Conservation (phyloP, 768 basidiomycete species). For the Tricholoma bakamatsutake region DNA sequence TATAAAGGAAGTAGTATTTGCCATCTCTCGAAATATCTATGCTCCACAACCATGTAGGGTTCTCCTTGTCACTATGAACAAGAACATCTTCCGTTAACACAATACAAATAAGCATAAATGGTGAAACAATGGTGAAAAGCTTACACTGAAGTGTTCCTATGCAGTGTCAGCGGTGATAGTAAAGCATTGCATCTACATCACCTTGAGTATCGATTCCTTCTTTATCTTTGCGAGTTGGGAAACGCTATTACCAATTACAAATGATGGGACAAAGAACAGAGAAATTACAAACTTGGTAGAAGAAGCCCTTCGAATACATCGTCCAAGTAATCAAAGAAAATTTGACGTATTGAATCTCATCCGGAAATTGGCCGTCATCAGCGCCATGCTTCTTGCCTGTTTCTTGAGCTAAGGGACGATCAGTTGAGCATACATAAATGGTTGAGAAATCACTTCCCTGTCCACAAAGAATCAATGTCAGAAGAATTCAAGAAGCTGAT, state of each 20-base stretch:
- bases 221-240: slow-evolving; percentile 42
- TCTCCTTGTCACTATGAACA: slow-evolving; percentile 54
- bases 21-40: slow-evolving; percentile 57
- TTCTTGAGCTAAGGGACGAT: slow-evolving; percentile 43
- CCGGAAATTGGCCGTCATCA: slow-evolving; percentile 48
- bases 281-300: slow-evolving; percentile 54
- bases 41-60: slow-evolving; percentile 64
- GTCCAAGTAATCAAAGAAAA: slow-evolving; percentile 72
- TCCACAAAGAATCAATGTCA: slow-evolving; percentile 2
- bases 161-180: slow-evolving; percentile 74
- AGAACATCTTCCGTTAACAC: slow-evolving; percentile 59
- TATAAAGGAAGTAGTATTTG: slow-evolving; percentile 52
- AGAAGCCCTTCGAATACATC: slow-evolving; percentile 75
- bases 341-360: slow-evolving; percentile 72
- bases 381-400: slow-evolving; percentile 33
- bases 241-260: slow-evolving; percentile 34
- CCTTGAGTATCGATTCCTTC: slow-evolving; percentile 55
- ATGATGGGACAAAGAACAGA: not conserved
- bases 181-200: slow-evolving; percentile 68
- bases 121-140: slow-evolving; percentile 5
- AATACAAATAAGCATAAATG: slow-evolving; percentile 1
- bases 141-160: slow-evolving; percentile 67
- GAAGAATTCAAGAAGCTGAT: not conserved
- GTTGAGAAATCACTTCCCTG: slow-evolving; percentile 74
- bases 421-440: slow-evolving; percentile 60